phyloP scores from a whole-genome alignment of 371 early-diverging fungal genomes.

The Lichtheimia ramosa region DNA sequence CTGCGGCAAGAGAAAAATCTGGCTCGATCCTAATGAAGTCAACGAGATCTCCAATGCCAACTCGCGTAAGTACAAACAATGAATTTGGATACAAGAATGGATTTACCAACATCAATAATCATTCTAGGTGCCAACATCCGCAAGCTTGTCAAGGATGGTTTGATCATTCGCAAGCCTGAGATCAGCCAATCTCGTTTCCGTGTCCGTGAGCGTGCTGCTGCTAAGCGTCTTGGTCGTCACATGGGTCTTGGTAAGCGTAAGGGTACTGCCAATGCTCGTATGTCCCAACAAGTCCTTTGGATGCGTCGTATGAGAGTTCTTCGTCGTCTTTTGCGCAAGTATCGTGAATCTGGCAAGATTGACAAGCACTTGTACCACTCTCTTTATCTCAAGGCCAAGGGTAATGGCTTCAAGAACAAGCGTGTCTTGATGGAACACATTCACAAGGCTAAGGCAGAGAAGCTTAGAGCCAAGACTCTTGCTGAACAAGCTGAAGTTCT shows the following conservation, averaged over 20 bases:
- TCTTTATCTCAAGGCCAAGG: constrained; percentile 99
- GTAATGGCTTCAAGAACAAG: constrained; percentile 99
- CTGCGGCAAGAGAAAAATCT: constrained; percentile 99
- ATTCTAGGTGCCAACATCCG: constrained; percentile 91
- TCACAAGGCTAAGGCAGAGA: constrained; percentile 99
- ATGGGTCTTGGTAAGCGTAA: constrained; percentile 97
- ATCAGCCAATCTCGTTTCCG: constrained; percentile 95
- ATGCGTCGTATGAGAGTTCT: constrained; percentile 99
- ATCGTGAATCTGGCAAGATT: constrained; percentile 97
- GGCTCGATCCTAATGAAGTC: constrained; percentile 99
- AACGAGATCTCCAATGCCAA: constrained; percentile 96
- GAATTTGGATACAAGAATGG: not conserved
- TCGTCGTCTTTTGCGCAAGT: constrained; percentile 96
- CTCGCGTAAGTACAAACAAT: constrained; percentile 76
- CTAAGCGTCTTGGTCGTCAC: constrained; percentile 99
- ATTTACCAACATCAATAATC: not conserved
- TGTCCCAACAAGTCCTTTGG: constrained; percentile 97
- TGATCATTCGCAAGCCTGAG: constrained; percentile 96
- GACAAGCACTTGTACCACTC: constrained; percentile 98
- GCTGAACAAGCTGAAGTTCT: constrained; percentile 99
- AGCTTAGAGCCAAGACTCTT: constrained; percentile 91
- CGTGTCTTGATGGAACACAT: constrained; percentile 99
- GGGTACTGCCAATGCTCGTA: constrained; percentile 99
- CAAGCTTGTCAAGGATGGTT: constrained; percentile 96
- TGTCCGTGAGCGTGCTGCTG: constrained; percentile 88